A percentile compares a stretch with the other conserved stretches of the same genome.
These are phyloP conservation scores for Colletotrichum neosansevieriae DNA, from an alignment of 2,329 filamentous ascomycete species.

Conservation along the genomic window DNA sequence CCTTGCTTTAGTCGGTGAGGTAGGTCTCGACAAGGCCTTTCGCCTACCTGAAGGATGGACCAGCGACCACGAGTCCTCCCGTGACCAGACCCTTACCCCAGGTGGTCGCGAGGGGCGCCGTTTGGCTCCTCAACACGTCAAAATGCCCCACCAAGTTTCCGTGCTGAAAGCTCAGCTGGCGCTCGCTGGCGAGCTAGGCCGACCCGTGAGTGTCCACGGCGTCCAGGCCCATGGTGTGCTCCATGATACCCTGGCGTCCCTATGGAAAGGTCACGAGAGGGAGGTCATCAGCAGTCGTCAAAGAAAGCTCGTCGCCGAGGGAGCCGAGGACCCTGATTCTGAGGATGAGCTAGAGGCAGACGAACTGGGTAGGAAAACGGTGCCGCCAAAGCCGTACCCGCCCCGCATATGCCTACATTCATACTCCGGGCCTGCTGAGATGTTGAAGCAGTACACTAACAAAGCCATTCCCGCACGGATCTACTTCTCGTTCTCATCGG, in stretches of 20 bases:
- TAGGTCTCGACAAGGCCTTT: constrained; percentile 83
- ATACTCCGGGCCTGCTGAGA: constrained; percentile 83
- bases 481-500: constrained; percentile 89
- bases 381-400: constrained; percentile 73
- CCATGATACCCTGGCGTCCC: constrained; percentile 71
- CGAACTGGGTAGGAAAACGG: constrained; percentile 22
- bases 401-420: constrained; percentile 94
- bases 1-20: constrained; percentile 78
- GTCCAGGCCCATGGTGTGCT: constrained; percentile 82
- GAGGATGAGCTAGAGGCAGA: constrained; percentile 49
- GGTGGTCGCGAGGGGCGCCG: constrained; percentile 77
- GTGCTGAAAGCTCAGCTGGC: constrained; percentile 77
- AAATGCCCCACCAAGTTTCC: constrained; percentile 75
- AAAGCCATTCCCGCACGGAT: constrained; percentile 79
- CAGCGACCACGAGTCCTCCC: constrained; percentile 46
- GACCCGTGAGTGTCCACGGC: constrained; percentile 77
- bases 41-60: constrained; percentile 74
- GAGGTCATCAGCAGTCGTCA: constrained; percentile 71
- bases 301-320: constrained; percentile 60
- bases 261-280: constrained; percentile 79
- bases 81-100: constrained; percentile 67
- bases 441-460: constrained; percentile 82
- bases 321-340: constrained; percentile 60
- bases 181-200: constrained; percentile 74
- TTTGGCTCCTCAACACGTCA: constrained; percentile 76